A percentile compares a stretch with the other conserved stretches of the same genome.
These are phyloP conservation scores for Aegle marmelos DNA, from an alignment of 345 rosid genomes.

Conservation along the genomic window DNA sequence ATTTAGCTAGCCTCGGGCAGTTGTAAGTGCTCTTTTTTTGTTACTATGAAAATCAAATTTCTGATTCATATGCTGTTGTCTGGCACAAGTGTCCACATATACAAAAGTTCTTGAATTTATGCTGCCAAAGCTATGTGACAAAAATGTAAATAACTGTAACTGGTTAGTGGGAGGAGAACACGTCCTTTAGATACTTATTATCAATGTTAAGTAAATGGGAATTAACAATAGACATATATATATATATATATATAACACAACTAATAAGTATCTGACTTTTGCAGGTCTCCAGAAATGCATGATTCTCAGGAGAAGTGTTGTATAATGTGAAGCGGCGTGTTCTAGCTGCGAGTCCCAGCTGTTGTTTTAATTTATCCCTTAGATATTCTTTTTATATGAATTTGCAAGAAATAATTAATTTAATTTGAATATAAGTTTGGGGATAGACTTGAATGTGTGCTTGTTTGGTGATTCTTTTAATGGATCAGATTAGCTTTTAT, in stretches of 20 bases:
- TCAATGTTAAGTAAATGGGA: neutral
- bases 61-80: neutral
- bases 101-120: neutral
- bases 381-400: constrained; percentile 12
- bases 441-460: neutral
- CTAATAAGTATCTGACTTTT: constrained; percentile 5
- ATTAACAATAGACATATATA: neutral
- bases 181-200: neutral
- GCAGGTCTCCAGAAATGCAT: constrained; percentile 73
- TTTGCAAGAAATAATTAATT: constrained; percentile 4
- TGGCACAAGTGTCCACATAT: neutral
- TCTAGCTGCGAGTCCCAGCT: neutral
- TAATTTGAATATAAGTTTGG: neutral
- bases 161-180: neutral
- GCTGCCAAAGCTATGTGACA: neutral
- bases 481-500: neutral
- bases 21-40: constrained; percentile 52
- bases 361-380: constrained; percentile 15
- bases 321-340: constrained; percentile 54
- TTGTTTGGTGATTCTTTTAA: neutral
- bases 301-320: constrained; percentile 73
- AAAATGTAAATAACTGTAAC: neutral
- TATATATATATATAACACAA: too few relatives aligned
- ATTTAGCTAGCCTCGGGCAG: constrained; percentile 70
- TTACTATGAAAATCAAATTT: neutral